A percentile compares a stretch with the other conserved stretches of the same genome.
Evolutionary conservation across 768 basidiomycete species (phyloP).

Genomic region (Dacryopinax primogenitus): DNA sequence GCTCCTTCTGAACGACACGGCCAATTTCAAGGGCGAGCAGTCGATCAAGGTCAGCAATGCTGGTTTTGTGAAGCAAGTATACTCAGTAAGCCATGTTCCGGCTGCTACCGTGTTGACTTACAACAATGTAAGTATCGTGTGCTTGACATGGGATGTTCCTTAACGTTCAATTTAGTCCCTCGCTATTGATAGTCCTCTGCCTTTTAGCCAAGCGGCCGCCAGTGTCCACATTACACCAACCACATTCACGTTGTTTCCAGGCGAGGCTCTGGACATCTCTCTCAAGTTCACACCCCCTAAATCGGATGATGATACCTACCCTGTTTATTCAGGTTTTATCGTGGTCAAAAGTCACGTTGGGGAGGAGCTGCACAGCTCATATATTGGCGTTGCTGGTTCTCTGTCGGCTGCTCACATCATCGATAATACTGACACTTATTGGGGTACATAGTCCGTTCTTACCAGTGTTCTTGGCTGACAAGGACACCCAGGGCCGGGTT

Average conservation of each 20-base stretch:
- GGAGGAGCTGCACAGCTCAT: conserved; percentile 35
- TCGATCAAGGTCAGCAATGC: conserved; percentile 35
- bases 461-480: neutral
- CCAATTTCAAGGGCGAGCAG: conserved; percentile 33
- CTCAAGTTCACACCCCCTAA: conserved; percentile 38
- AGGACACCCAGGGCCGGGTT: neutral
- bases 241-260: conserved; percentile 36
- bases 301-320: conserved; percentile 35
- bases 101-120: conserved; percentile 44
- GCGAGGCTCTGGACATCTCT: conserved; percentile 31
- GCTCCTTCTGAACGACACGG: conserved; percentile 53
- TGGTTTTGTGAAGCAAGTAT: conserved; percentile 33
- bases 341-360: conserved; percentile 24
- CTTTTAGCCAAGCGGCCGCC: conserved; percentile 35
- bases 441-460: neutral
- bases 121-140: conserved; percentile 25
- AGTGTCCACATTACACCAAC: conserved; percentile 36
- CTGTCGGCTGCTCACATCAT: conserved; percentile 40
- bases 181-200: conserved; percentile 39
- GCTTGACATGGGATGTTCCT: neutral
- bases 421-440: conserved; percentile 31
- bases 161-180: conserved; percentile 19
- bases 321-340: conserved; percentile 51
- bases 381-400: conserved; percentile 35
- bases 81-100: conserved; percentile 42